A percentile compares a stretch with the other conserved stretches of the same genome.
Conservation (phyloP, 1,139 yeast species). For the Zygoascus meyerae region DNA sequence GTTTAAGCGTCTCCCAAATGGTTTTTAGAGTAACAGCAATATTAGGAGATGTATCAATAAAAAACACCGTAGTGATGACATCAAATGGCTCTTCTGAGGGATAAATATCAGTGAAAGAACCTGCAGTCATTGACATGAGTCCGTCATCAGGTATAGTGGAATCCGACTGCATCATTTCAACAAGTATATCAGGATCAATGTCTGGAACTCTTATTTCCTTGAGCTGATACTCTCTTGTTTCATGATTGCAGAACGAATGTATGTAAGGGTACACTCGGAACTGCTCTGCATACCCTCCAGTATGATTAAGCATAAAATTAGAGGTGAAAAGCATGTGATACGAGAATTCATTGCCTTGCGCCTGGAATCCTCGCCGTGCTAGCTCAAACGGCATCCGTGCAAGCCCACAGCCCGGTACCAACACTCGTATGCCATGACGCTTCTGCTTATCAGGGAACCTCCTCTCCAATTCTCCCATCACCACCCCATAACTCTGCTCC, state of each 20-base stretch:
- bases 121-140: conserved; percentile 71
- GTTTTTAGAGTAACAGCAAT: conserved; percentile 62
- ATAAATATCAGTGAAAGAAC: conserved; percentile 72
- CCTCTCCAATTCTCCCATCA: conserved; percentile 42
- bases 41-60: conserved; percentile 74
- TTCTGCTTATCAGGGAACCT: conserved; percentile 38
- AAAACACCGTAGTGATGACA: conserved; percentile 64
- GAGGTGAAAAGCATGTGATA: conserved; percentile 75
- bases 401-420: conserved; percentile 81
- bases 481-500: conserved; percentile 39
- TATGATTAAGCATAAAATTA: conserved; percentile 54
- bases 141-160: conserved; percentile 43
- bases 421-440: conserved; percentile 38
- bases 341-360: conserved; percentile 84
- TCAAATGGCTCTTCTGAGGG: conserved; percentile 49
- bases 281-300: conserved; percentile 44
- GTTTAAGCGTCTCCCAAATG: conserved; percentile 46
- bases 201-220: conserved; percentile 45
- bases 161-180: conserved; percentile 28
- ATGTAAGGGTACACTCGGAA: conserved; percentile 65
- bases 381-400: conserved; percentile 75
- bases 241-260: conserved; percentile 69
- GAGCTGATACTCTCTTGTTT: conserved; percentile 46
- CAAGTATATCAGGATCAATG: conserved; percentile 26
- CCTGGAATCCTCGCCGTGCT: conserved; percentile 58